Percentiles rank a stretch among this genome's conserved stretches.
phyloP scores from a whole-genome alignment of 768 basidiomycete genomes.

The Sarcodon sp. region DNA sequence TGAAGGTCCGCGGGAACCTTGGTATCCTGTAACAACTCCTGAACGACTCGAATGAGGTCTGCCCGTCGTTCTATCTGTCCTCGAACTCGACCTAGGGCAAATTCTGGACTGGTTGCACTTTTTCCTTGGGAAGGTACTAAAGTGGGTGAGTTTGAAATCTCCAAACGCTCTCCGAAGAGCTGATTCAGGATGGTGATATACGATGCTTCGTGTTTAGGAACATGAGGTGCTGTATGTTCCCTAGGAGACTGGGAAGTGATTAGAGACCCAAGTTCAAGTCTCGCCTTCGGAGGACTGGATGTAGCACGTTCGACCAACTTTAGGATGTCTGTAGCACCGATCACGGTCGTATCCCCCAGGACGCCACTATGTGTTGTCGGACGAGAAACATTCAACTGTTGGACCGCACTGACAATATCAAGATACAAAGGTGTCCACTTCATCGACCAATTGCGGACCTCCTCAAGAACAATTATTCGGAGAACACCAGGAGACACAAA shows the following conservation, averaged over 20 bases:
- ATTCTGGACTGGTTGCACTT: conserved; percentile 85
- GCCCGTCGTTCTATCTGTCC: conserved; percentile 69
- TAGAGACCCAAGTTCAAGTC: conserved; percentile 35
- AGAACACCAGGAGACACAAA: conserved; percentile 50
- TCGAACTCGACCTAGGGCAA: conserved; percentile 83
- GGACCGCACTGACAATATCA: conserved; percentile 64
- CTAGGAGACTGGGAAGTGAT: conserved; percentile 10
- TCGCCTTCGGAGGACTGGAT: conserved; percentile 22
- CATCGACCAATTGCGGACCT: conserved; percentile 59
- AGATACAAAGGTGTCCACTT: conserved; percentile 86
- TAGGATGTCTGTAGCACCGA: conserved; percentile 30
- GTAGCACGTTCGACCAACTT: conserved; percentile 34
- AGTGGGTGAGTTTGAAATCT: conserved; percentile 76
- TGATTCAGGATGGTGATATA: conserved; percentile 84
- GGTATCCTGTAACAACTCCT: conserved; percentile 45
- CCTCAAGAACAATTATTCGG: conserved; percentile 74
- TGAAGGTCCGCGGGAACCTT: conserved; percentile 45
- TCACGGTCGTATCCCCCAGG: conserved; percentile 35
- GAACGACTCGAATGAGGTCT: conserved; percentile 50
- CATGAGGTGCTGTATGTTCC: conserved; percentile 28
- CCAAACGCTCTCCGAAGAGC: conserved; percentile 66
- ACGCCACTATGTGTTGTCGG: conserved; percentile 50
- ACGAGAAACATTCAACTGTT: conserved; percentile 33
- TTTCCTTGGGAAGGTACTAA: conserved; percentile 58
- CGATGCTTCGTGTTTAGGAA: conserved; percentile 85